These are phyloP conservation scores for Colletotrichum eremochloae DNA, from an alignment of 2,329 filamentous ascomycete genomes.

Conservation along the genomic window DNA sequence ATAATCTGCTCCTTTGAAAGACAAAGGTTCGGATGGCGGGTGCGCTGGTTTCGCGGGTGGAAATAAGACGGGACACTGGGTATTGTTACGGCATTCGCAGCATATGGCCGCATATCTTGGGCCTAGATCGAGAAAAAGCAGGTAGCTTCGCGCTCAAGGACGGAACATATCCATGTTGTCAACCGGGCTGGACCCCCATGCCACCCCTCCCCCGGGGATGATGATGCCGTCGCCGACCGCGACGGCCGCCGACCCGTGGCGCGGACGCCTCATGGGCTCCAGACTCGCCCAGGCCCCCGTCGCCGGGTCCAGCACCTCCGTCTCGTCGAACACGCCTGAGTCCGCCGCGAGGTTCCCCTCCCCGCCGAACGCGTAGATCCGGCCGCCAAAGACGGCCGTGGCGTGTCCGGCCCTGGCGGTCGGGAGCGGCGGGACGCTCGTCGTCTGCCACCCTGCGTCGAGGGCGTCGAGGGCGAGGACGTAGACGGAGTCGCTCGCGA, in stretches of 20 bases:
- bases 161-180: background rate
- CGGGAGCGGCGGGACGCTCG: background rate
- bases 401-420: background rate
- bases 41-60: too few species aligned
- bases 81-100: background rate
- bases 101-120: background rate
- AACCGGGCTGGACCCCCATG: background rate
- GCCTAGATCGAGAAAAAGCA: too few species aligned
- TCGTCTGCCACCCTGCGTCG: too few species aligned
- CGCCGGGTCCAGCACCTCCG: conserved; percentile 2
- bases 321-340: background rate
- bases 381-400: background rate
- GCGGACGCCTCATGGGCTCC: too few species aligned
- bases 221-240: conserved; percentile 47
- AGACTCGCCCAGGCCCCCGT: too few species aligned
- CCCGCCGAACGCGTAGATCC: background rate
- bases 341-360: conserved; percentile 45
- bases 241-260: too few species aligned
- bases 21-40: too few species aligned
- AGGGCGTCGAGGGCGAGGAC: conserved; percentile 49
- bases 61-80: background rate
- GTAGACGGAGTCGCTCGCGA: background rate
- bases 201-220: conserved; percentile 50
- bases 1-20: background rate
- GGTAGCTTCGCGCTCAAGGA: background rate